Percentiles rank a stretch among this genome's conserved stretches.
Conservation (phyloP, 2,329 filamentous ascomycete genomes). For the Penicillium sp. region DNA sequence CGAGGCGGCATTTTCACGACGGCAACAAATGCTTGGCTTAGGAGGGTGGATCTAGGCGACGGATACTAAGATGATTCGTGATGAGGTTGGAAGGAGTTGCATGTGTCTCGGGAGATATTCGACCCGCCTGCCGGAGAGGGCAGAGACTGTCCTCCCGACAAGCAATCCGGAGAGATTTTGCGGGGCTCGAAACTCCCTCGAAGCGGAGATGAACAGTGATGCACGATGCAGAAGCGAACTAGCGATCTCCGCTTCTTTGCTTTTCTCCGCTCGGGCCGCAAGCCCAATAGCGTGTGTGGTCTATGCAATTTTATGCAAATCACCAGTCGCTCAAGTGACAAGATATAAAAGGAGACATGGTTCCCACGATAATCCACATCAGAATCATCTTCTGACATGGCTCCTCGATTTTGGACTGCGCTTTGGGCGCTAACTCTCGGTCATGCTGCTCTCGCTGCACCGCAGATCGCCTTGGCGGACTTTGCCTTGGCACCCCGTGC, state of each 20-base stretch:
- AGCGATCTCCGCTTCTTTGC: slow-evolving; percentile 7
- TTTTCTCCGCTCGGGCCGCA: background rate
- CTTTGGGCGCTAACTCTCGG: slow-evolving; percentile 24
- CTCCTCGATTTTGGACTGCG: slow-evolving; percentile 21
- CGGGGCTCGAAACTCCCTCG: background rate
- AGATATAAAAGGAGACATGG: slow-evolving; percentile 14
- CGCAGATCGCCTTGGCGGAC: slow-evolving; percentile 6
- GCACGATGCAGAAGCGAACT: background rate
- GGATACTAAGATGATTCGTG: background rate
- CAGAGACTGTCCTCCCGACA: background rate
- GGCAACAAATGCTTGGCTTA: background rate
- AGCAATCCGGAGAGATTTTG: background rate
- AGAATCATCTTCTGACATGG: slow-evolving; percentile 10
- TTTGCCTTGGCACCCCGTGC: slow-evolving; percentile 17
- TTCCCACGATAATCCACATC: background rate
- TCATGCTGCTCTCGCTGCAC: slow-evolving; percentile 20
- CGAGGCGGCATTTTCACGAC: background rate
- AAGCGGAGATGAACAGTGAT: background rate
- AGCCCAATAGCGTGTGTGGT: background rate
- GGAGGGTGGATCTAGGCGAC: background rate
- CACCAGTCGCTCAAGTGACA: background rate
- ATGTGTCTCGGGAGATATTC: slow-evolving; percentile 5
- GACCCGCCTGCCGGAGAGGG: background rate
- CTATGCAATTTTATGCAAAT: background rate
- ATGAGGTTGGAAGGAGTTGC: background rate